Evolutionary conservation across 2,329 filamentous ascomycete species (phyloP), one percentile per base, ranked within the genome.

Genomic region (Colletotrichum gloeosporioides): DNA sequence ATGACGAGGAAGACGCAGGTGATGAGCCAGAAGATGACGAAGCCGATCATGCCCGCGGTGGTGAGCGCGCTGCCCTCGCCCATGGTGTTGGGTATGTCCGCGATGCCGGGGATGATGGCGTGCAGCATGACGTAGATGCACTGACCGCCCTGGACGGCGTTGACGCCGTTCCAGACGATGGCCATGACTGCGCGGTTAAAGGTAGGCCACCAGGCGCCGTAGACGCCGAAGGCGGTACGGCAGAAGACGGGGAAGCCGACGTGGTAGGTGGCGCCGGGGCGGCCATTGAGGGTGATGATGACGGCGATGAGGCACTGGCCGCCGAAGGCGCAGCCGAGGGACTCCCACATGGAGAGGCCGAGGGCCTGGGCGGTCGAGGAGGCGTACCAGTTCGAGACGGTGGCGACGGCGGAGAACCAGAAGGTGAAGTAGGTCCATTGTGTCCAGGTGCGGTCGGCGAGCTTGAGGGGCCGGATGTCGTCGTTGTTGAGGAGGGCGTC

Each of bases 281-380:
- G 82, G 6, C 87, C 75, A 75, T 88, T 88, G 16, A 87, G 79
- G 1, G 84, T 83, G 79, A 88, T 87, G 73, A 87, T 79, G 74
- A 85, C 66, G 44, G 84, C 84, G 70, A 86, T 84, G 12, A 89
- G 80, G 29, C 83, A 80, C 44, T 87, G 84, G 57, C 88, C 88
- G 6, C 82, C 85, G 34, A 85, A 79, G 59, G 83, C 79, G 80
- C 86, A 83, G 63, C 79, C 86, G 32, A 89, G 75, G 16, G 85
- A 84, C 78, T 89, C 88, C 88, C 88, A 90, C 84, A 89, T 88
- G 55, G 83, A 86, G 27, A 90, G 80, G 12, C 88, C 88, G 10
- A 86, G 77, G 4, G 86, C 81, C 78, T 86, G 84, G 3, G 83
- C 85, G 6, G 86, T 83, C 8, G 83, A 84, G 3, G 83, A 83